Percentiles rank a stretch among this genome's conserved stretches.
Evolutionary conservation across 2,329 filamentous ascomycete genomes (phyloP).

Genomic region (Arthrobotrys megalospora): DNA sequence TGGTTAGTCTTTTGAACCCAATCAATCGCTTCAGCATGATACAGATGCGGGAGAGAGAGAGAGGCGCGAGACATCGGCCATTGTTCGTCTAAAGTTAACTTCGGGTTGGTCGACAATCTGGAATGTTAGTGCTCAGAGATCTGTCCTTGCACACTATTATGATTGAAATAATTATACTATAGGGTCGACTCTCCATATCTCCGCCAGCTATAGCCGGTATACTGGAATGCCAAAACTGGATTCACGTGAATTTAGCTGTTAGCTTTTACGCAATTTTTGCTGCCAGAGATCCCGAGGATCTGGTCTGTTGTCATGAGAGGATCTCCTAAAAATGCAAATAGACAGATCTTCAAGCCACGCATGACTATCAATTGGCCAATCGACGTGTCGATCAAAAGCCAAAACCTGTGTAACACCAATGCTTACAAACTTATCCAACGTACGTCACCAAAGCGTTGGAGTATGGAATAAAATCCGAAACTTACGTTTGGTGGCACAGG

Average conservation of each 20-base stretch:
- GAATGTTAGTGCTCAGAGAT: no score
- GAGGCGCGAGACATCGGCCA: no score
- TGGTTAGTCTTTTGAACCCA: neutral
- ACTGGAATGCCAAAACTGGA: no score
- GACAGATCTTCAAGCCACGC: neutral
- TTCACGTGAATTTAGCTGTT: no score
- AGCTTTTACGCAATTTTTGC: neutral
- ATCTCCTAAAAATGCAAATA: neutral
- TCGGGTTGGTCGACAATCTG: no score
- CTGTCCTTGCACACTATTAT: no score
- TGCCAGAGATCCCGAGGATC: conserved; percentile 3
- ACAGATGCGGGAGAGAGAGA: neutral
- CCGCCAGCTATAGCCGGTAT: no score
- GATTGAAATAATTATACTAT: no score
- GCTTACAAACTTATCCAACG: neutral
- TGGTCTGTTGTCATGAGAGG: neutral
- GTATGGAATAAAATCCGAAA: neutral
- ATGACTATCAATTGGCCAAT: neutral
- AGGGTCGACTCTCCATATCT: no score
- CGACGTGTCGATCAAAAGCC: conserved; percentile 13
- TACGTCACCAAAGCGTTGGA: neutral
- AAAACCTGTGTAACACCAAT: conserved; percentile 10
- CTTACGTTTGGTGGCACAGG: neutral
- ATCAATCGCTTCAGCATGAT: no score
- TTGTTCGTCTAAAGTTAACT: no score